A percentile compares a stretch with the other conserved stretches of the same genome.
Conservation (phyloP, 116 monocot species). For the Zostera marina region DNA sequence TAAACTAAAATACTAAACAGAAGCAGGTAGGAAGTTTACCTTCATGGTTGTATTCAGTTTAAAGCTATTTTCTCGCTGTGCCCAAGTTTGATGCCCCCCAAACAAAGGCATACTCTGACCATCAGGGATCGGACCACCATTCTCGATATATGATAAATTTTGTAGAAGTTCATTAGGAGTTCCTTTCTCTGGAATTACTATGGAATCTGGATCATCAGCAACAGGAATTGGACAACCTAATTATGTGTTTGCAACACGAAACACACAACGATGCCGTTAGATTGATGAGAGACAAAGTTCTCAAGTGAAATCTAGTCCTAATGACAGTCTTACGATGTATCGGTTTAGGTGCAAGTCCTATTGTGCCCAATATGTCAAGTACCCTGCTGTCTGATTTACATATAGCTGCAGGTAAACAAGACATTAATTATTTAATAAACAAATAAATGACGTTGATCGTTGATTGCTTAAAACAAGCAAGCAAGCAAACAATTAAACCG, state of each 20-base stretch:
- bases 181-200: conserved; percentile 54
- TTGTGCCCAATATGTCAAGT: conserved; percentile 45
- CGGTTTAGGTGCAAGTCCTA: conserved; percentile 34
- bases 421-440: too few relatives aligned
- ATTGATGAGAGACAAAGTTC: neutral
- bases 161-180: conserved; percentile 44
- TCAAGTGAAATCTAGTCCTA: neutral
- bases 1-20: too few relatives aligned
- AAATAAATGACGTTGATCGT: too few relatives aligned
- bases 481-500: too few relatives aligned
- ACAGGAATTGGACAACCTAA: conserved; percentile 82
- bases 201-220: conserved; percentile 55
- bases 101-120: conserved; percentile 37
- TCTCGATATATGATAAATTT: conserved; percentile 37
- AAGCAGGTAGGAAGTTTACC: conserved; percentile 19
- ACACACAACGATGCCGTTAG: neutral
- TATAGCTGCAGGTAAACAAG: conserved; percentile 26
- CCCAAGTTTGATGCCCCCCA: conserved; percentile 91
- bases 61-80: conserved; percentile 74
- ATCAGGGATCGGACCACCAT: conserved; percentile 17
- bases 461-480: too few relatives aligned
- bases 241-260: conserved; percentile 6
- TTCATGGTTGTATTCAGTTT: conserved; percentile 76
- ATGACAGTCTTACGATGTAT: conserved; percentile 57
- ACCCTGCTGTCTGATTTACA: conserved; percentile 78